phyloP scores from a whole-genome alignment of 148 eudicot genomes.

The Rhododendron henanense region DNA sequence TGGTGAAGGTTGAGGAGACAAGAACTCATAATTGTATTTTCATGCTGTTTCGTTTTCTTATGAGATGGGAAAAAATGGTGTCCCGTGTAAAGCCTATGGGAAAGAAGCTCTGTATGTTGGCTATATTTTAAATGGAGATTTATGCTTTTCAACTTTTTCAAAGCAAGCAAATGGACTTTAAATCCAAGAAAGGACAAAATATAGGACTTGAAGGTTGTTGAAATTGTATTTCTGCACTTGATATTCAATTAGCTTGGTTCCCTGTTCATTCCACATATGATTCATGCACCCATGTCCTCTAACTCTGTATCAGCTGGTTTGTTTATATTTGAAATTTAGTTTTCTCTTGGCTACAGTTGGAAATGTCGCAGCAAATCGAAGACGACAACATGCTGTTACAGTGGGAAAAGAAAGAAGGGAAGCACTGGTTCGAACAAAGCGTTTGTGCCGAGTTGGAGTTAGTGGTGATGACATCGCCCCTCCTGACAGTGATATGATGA shows the following conservation, averaged over 20 bases:
- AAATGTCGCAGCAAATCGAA: slow-evolving; percentile 56
- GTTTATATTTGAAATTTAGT: background rate
- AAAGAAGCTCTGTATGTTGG: background rate
- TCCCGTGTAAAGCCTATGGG: background rate
- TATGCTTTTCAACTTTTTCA: background rate
- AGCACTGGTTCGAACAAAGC: slow-evolving; percentile 74
- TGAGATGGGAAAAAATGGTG: background rate
- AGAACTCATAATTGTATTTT: background rate
- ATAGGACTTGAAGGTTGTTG: background rate
- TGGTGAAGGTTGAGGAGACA: background rate
- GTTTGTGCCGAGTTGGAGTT: slow-evolving; percentile 78
- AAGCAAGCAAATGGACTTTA: background rate
- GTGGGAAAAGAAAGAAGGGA: slow-evolving; percentile 90
- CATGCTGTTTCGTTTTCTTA: background rate
- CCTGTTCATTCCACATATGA: background rate
- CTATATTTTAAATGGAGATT: background rate
- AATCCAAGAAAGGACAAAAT: background rate
- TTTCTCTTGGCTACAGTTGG: slow-evolving; percentile 48
- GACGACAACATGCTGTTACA: slow-evolving; percentile 69
- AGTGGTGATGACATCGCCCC: slow-evolving; percentile 31
- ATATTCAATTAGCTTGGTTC: background rate
- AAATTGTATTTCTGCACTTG: background rate
- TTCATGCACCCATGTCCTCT: background rate
- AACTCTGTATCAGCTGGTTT: background rate
- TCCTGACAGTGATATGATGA: slow-evolving; percentile 62